These are phyloP conservation scores for Sanguinoderma infundibulare DNA, from an alignment of 1,284 basidiomycete species.

Conservation along the genomic window DNA sequence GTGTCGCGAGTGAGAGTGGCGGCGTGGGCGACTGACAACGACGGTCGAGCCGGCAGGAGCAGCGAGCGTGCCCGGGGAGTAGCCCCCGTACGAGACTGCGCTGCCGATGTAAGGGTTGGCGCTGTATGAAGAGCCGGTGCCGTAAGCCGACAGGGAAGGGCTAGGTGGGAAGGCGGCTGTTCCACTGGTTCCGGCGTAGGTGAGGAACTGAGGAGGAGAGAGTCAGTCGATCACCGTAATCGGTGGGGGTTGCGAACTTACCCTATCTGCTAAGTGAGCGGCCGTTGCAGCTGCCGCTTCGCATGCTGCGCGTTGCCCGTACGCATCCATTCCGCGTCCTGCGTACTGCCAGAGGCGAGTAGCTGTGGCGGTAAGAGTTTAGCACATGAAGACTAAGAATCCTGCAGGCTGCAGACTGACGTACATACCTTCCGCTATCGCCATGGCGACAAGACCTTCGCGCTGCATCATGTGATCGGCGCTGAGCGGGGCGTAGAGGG, in stretches of 20 bases:
- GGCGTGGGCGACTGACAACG: conserved; percentile 1
- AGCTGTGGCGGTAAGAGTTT: not conserved
- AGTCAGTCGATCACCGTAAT: not conserved
- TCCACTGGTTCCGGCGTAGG: not conserved
- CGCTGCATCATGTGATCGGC: conserved; percentile 57
- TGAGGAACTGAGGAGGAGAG: not conserved
- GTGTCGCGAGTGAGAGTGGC: conserved; percentile 1
- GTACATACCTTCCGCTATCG: conserved; percentile 61
- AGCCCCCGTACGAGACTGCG: not conserved
- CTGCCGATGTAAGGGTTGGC: not conserved
- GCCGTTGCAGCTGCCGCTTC: conserved; percentile 24
- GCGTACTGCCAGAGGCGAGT: conserved; percentile 26
- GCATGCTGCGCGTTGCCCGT: conserved; percentile 23
- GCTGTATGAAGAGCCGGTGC: not conserved
- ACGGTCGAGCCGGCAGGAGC: conserved; percentile 6
- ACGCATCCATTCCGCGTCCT: conserved; percentile 21
- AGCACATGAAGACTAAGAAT: not conserved
- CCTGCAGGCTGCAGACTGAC: too few relatives aligned
- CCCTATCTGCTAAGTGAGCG: conserved; percentile 14
- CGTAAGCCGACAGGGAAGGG: conserved; percentile 7
- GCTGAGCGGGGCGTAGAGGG: conserved; percentile 55
- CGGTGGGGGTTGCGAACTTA: not conserved
- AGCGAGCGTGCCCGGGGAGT: not conserved
- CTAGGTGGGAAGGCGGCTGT: not conserved
- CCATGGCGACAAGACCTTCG: conserved; percentile 63